phyloP scores from a whole-genome alignment of 2,329 filamentous ascomycete species.

The Fusarium xylarioides region DNA sequence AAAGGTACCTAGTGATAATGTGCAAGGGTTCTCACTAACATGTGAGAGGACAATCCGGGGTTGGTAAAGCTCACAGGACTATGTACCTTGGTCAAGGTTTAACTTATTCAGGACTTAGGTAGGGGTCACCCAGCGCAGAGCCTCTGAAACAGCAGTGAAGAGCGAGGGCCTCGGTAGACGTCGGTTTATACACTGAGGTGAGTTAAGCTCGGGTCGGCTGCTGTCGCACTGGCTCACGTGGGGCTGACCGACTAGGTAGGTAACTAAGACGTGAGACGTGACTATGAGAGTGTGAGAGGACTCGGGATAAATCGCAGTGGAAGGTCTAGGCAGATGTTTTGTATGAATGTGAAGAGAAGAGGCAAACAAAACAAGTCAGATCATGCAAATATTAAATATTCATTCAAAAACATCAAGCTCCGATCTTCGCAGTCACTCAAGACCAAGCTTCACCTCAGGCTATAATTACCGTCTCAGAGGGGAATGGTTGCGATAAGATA shows the following conservation, averaged over 20 bases:
- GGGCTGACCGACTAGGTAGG: neutral
- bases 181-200: constrained; percentile 15
- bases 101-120: constrained; percentile 2
- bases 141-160: neutral
- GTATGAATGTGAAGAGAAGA: neutral
- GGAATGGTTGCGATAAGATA: constrained; percentile 34
- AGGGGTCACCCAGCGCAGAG: neutral
- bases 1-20: neutral
- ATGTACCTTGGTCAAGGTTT: constrained; percentile 1
- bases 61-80: constrained; percentile 8
- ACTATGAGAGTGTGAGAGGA: constrained; percentile 14
- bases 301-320: constrained; percentile 17
- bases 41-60: constrained; percentile 36
- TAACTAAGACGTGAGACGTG: constrained; percentile 20
- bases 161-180: constrained; percentile 20
- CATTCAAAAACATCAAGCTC: constrained; percentile 4
- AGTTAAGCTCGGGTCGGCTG: constrained; percentile 19
- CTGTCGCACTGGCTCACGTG: constrained; percentile 34
- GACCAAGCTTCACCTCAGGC: neutral
- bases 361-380: neutral
- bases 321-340: neutral
- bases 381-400: neutral
- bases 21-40: constrained; percentile 25
- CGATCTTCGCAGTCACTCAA: constrained; percentile 7
- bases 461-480: constrained; percentile 15